phyloP scores from a whole-genome alignment of 1,284 basidiomycete species.

The Sanghuangporus weigelae region DNA sequence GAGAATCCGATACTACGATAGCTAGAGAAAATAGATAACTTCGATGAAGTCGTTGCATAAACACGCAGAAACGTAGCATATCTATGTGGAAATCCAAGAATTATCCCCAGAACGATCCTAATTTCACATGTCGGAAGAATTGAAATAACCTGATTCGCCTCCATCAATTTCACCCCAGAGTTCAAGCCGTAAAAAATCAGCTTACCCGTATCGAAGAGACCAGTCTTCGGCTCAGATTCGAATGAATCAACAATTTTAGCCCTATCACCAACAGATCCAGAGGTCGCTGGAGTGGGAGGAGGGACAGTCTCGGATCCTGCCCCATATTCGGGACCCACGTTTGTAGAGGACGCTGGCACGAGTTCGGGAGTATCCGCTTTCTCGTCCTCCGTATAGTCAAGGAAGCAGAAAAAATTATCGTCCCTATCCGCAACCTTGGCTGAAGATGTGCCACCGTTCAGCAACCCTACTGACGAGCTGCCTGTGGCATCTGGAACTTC shows the following conservation, averaged over 20 bases:
- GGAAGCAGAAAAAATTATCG: slow-evolving; percentile 40
- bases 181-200: slow-evolving; percentile 53
- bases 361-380: slow-evolving; percentile 69
- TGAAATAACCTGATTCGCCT: slow-evolving; percentile 67
- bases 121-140: slow-evolving; percentile 54
- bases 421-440: slow-evolving; percentile 31
- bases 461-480: neutral
- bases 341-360: slow-evolving; percentile 58
- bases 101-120: slow-evolving; percentile 69
- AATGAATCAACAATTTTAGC: slow-evolving; percentile 42
- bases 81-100: slow-evolving; percentile 59
- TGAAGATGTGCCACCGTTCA: slow-evolving; percentile 28
- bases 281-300: slow-evolving; percentile 25
- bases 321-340: slow-evolving; percentile 62
- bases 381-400: slow-evolving; percentile 59
- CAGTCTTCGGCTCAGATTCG: slow-evolving; percentile 20
- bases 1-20: slow-evolving; percentile 4
- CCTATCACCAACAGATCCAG: slow-evolving; percentile 26
- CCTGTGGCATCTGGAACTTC: slow-evolving; percentile 31
- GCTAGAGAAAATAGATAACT: neutral
- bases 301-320: slow-evolving; percentile 47
- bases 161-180: slow-evolving; percentile 68
- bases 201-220: neutral
- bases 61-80: slow-evolving; percentile 20
- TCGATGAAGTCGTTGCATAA: neutral